A percentile compares a stretch with the other conserved stretches of the same genome.
phyloP scores from a whole-genome alignment of 2,329 filamentous ascomycete genomes.

The Phyllosticta citrichinensis region DNA sequence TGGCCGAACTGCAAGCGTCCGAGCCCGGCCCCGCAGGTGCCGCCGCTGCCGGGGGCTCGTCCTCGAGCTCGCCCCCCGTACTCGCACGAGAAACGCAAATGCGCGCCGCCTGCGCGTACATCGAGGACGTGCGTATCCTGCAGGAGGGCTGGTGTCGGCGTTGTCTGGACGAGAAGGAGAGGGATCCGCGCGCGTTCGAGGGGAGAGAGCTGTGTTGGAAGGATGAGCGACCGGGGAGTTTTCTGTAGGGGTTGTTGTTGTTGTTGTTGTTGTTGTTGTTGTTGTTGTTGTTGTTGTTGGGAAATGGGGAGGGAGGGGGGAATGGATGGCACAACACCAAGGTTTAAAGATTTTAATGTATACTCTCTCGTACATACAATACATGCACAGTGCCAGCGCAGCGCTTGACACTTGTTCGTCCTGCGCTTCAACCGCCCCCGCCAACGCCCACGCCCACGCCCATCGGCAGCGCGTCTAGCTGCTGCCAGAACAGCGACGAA shows the following conservation, averaged over 20 bases:
- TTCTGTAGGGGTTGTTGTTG: neutral
- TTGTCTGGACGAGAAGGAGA: conserved; percentile 1
- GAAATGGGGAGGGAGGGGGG: too few relatives aligned
- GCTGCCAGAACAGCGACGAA: neutral
- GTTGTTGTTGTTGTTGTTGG: too few relatives aligned
- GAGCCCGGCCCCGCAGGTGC: too few relatives aligned
- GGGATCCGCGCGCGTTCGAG: neutral
- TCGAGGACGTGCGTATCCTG: conserved; percentile 8
- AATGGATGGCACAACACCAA: too few relatives aligned
- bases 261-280: too few relatives aligned
- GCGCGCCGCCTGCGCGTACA: conserved; percentile 8
- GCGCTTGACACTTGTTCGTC: too few relatives aligned
- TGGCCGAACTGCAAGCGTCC: neutral
- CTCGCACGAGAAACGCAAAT: neutral
- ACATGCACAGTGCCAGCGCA: too few relatives aligned
- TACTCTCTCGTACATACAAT: too few relatives aligned
- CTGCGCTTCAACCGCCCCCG: too few relatives aligned
- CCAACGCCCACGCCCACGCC: neutral
- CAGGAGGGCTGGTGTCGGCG: conserved; percentile 5
- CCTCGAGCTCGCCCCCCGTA: too few relatives aligned
- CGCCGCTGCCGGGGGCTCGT: too few relatives aligned
- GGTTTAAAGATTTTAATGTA: too few relatives aligned
- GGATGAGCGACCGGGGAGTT: conserved; percentile 4
- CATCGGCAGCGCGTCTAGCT: conserved; percentile 7
- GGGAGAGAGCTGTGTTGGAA: conserved; percentile 3